Evolutionary conservation across 169 alveolate species (phyloP), one percentile per base, ranked within the genome.

Genomic region (Babesia ovis): DNA sequence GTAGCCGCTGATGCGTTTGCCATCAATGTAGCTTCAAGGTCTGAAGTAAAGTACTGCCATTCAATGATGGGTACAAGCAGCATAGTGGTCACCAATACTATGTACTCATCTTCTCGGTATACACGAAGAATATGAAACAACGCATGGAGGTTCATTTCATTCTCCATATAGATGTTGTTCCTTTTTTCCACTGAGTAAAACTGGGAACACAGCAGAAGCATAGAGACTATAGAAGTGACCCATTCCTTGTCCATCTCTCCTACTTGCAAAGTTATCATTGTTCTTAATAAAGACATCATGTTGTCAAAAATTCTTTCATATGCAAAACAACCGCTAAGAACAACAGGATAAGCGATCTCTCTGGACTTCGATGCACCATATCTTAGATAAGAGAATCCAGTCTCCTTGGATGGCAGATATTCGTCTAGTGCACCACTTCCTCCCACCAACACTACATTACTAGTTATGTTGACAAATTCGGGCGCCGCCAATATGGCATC

Each of bases 31-130:
- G 70, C 35, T 11, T 46, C 62, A 8, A 31, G 23, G 20, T 64
- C 61, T 8, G 53, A 27, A 6, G 34, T 20, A 27, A 60, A 68
- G 41, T 79, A 59, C n/a, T 27, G 46, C 62, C 66, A 54, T 32
- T 37, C 29, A 42, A 12, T 23, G 1, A 48, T n/a, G 23, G 76
- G 83, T 14, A 51, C 14, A 9, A 79, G 60, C 20, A 79, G 23
- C 70, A 62, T 35, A 12, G 39, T 6, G 9, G 56, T 58, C 18
- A 37, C 41, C 34, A 69, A 25, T 27, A 60, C 69, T 23, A 58
- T 29, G 58, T 68, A 32, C 54, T 25, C 23, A 31, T 64, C 61
- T 16, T 11, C 11, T 3, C 50, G 43, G 23, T 46, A 64, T 18
- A n/a, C 11, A 8, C 37, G 37, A 4, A 64, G 29, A 5, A 64